phyloP scores from a whole-genome alignment of 2,329 filamentous ascomycete genomes.

The Penicillium sp. region DNA sequence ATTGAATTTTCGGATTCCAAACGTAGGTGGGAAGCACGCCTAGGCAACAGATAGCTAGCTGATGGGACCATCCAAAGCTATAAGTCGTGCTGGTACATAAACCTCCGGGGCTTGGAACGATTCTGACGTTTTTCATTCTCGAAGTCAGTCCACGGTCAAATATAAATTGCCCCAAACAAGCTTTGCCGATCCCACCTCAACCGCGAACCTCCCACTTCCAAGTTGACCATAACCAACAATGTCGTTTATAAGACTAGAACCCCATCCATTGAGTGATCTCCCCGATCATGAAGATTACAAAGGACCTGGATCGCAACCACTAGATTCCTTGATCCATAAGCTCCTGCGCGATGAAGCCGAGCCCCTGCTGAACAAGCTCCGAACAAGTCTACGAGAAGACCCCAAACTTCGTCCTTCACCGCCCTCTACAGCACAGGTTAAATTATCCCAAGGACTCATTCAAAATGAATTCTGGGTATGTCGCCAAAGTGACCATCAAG shows the following conservation, averaged over 20 bases:
- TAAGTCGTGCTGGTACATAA: too few relatives aligned
- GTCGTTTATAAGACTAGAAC: conserved; percentile 28
- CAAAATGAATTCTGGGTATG: conserved; percentile 43
- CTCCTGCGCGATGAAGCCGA: conserved; percentile 30
- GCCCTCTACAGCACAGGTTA: conserved; percentile 33
- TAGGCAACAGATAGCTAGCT: too few relatives aligned
- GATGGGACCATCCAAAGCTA: too few relatives aligned
- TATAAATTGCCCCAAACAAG: conserved; percentile 2
- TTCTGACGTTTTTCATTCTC: too few relatives aligned
- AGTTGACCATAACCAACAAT: conserved; percentile 9
- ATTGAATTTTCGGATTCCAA: too few relatives aligned
- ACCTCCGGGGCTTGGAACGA: too few relatives aligned
- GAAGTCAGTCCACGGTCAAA: too few relatives aligned
- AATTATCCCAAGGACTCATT: conserved; percentile 22
- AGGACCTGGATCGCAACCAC: conserved; percentile 14
- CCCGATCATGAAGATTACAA: conserved; percentile 32
- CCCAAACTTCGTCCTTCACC: conserved; percentile 30
- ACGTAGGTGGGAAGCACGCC: too few relatives aligned
- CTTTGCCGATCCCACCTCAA: conserved; percentile 14
- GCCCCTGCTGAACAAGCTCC: conserved; percentile 30
- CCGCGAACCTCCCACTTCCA: background rate
- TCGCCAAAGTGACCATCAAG: conserved; percentile 41
- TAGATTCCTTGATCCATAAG: conserved; percentile 20
- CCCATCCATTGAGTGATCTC: conserved; percentile 31
- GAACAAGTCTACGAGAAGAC: conserved; percentile 28